A percentile compares a stretch with the other conserved stretches of the same genome.
These are phyloP conservation scores for Xylariaceae sp. DNA, from an alignment of 2,329 filamentous ascomycete genomes.

Conservation along the genomic window DNA sequence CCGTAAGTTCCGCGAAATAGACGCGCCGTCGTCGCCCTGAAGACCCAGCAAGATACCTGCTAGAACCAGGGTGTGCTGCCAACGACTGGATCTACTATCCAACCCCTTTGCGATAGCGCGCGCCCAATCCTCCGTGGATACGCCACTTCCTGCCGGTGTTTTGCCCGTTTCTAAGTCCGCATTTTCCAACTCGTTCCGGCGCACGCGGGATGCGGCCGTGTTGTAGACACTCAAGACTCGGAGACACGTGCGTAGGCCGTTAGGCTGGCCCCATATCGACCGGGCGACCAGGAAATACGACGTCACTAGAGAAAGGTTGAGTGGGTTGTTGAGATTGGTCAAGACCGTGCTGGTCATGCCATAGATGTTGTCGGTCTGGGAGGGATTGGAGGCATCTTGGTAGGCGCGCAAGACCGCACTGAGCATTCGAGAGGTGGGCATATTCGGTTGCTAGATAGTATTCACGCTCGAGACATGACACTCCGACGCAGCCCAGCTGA, in stretches of 20 bases:
- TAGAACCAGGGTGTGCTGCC: constrained; percentile 79
- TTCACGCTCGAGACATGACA: constrained; percentile 6
- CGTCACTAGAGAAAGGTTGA: constrained; percentile 68
- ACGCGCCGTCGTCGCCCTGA: constrained; percentile 56
- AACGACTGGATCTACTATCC: constrained; percentile 58
- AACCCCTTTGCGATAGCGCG: constrained; percentile 52
- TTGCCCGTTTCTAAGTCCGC: constrained; percentile 19
- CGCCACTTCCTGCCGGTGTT: constrained; percentile 37
- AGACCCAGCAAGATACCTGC: constrained; percentile 75
- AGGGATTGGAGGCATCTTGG: constrained; percentile 48
- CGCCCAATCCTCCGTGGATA: constrained; percentile 50
- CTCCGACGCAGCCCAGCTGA: background rate
- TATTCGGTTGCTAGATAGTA: constrained; percentile 31
- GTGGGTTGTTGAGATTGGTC: constrained; percentile 64
- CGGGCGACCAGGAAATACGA: constrained; percentile 67
- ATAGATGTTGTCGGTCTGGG: constrained; percentile 52
- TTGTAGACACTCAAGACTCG: constrained; percentile 68
- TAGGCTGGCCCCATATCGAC: constrained; percentile 61
- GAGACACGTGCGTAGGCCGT: constrained; percentile 58
- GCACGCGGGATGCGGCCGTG: constrained; percentile 54
- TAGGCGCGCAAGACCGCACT: constrained; percentile 59
- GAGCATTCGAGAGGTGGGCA: constrained; percentile 63
- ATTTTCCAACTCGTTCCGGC: constrained; percentile 43
- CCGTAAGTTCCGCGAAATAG: constrained; percentile 59
- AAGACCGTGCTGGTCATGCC: constrained; percentile 64